Evolutionary conservation across 2,329 filamentous ascomycete species (phyloP).

Genomic region (Corinectria fuckeliana): DNA sequence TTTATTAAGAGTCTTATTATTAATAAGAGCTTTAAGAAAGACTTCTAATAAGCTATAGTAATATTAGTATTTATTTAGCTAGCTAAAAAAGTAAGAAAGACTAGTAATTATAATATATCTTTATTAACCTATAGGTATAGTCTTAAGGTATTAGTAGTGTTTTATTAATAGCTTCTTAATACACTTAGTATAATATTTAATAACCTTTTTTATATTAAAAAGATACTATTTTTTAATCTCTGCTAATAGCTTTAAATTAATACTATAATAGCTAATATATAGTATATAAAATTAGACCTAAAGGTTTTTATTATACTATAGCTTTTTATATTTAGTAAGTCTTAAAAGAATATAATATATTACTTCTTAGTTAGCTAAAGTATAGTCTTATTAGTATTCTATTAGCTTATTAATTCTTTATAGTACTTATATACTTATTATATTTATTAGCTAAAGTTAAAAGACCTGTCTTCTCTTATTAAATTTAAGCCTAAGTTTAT

Average conservation of each 20-base stretch:
- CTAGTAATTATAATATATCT: too few species aligned
- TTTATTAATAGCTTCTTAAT: not conserved
- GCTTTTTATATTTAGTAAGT: not conserved
- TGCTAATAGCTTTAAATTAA: not conserved
- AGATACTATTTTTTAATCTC: not conserved
- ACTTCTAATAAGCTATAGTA: too few species aligned
- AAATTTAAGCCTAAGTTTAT: not conserved
- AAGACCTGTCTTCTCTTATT: not conserved
- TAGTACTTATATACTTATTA: not conserved
- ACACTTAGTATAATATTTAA: not conserved
- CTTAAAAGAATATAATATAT: not conserved
- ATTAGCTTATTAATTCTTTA: not conserved
- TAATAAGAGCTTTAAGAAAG: too few species aligned
- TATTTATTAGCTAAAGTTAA: slow-evolving; percentile 1
- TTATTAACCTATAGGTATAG: too few species aligned
- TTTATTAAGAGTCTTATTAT: too few species aligned
- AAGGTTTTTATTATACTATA: not conserved
- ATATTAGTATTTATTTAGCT: too few species aligned
- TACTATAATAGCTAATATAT: not conserved
- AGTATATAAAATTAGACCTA: not conserved
- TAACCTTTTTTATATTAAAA: not conserved
- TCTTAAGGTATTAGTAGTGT: too few species aligned
- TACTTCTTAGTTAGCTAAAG: not conserved
- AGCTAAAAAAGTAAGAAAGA: too few species aligned
- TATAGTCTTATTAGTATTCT: not conserved